A percentile compares a stretch with the other conserved stretches of the same genome.
phyloP scores from a whole-genome alignment of 768 basidiomycete genomes.

The Pulveroboletus sp. region DNA sequence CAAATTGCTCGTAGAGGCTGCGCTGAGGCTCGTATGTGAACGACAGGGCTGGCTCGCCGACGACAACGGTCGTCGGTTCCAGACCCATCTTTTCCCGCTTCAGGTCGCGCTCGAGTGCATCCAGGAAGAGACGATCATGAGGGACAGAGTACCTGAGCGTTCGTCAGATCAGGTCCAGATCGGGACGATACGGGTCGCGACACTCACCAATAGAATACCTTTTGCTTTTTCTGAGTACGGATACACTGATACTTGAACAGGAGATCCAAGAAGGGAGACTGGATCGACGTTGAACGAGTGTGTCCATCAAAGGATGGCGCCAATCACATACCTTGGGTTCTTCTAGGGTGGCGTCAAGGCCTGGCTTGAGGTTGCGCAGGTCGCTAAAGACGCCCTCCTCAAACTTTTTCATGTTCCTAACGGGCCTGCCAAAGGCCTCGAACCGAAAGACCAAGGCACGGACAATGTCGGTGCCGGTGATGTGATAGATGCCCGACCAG shows the following conservation, averaged over 20 bases:
- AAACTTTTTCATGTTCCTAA: slow-evolving; percentile 93
- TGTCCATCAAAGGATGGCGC: background rate
- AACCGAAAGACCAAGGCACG: slow-evolving; percentile 93
- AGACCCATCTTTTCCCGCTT: slow-evolving; percentile 92
- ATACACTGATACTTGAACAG: slow-evolving; percentile 97
- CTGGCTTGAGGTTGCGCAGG: slow-evolving; percentile 90
- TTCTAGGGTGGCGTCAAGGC: slow-evolving; percentile 87
- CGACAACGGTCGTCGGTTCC: slow-evolving; percentile 75
- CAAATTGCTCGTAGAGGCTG: slow-evolving; percentile 88
- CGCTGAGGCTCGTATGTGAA: slow-evolving; percentile 87
- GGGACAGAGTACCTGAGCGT: slow-evolving; percentile 87
- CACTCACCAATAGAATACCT: slow-evolving; percentile 95
- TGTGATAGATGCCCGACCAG: slow-evolving; percentile 90
- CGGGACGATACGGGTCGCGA: background rate
- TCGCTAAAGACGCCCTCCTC: slow-evolving; percentile 97
- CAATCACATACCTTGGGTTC: slow-evolving; percentile 80
- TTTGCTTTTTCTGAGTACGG: slow-evolving; percentile 97
- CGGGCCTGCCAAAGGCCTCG: slow-evolving; percentile 88
- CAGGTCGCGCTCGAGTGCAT: slow-evolving; percentile 93
- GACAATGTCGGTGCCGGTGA: slow-evolving; percentile 97
- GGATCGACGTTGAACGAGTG: slow-evolving; percentile 1
- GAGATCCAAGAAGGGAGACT: slow-evolving; percentile 92
- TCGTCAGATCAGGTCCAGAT: slow-evolving; percentile 1
- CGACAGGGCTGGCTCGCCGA: slow-evolving; percentile 81
- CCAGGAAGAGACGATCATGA: slow-evolving; percentile 94